Conservation (phyloP, 2,329 filamentous ascomycete genomes). For the Botrytis galanthina region DNA sequence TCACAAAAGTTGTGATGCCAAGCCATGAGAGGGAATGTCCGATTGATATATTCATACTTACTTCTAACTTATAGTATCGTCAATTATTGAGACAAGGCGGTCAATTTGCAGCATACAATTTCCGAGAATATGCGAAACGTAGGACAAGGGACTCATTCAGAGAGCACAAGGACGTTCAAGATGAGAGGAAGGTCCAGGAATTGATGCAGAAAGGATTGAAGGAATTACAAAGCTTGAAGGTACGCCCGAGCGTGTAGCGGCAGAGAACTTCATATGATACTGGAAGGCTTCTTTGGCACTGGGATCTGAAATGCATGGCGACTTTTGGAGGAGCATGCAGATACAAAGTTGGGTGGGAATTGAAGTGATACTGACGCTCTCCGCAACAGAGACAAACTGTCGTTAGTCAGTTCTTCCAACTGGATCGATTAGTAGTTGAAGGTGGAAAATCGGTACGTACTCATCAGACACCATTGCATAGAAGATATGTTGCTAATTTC, state of each 20-base stretch:
- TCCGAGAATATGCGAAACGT: constrained; percentile 92
- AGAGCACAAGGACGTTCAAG: constrained; percentile 70
- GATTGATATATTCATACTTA: constrained; percentile 2
- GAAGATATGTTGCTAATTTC: constrained; percentile 20
- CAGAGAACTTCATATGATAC: background rate
- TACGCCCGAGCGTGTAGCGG: constrained; percentile 44
- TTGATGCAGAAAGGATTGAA: constrained; percentile 84
- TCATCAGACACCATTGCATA: constrained; percentile 11
- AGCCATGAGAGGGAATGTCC: background rate
- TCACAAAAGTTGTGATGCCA: background rate
- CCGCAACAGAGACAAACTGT: constrained; percentile 79
- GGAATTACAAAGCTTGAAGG: constrained; percentile 88
- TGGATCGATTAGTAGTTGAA: constrained; percentile 90
- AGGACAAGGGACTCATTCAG: constrained; percentile 88
- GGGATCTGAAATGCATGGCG: background rate
- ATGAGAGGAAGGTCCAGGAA: constrained; percentile 78
- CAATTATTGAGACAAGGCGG: constrained; percentile 81
- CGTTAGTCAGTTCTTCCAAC: constrained; percentile 90
- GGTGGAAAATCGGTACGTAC: constrained; percentile 69
- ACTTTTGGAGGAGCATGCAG: background rate
- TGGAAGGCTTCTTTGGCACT: background rate
- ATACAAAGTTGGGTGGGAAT: background rate
- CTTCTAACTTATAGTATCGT: constrained; percentile 66
- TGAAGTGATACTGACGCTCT: constrained; percentile 21
- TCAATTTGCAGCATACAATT: constrained; percentile 94